These are phyloP conservation scores for Pistacia vera DNA, from an alignment of 345 rosid genomes.

Conservation along the genomic window DNA sequence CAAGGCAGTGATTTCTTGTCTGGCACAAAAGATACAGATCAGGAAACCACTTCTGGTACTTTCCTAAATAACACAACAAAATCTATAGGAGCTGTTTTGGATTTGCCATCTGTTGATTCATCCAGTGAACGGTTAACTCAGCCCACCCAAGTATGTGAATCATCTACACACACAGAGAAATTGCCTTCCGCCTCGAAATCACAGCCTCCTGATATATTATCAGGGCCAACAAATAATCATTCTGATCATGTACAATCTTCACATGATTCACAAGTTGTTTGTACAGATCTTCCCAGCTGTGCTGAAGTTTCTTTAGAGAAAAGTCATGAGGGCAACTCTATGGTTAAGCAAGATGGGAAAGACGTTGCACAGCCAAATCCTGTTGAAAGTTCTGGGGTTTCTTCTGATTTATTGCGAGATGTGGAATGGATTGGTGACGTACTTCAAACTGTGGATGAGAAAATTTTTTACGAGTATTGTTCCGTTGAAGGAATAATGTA, in stretches of 20 bases:
- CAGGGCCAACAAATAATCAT: conserved; percentile 19
- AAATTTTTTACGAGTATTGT: conserved; percentile 52
- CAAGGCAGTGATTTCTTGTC: conserved; percentile 24
- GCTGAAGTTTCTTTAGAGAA: conserved; percentile 30
- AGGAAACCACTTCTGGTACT: conserved; percentile 30
- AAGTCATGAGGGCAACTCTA: conserved; percentile 9
- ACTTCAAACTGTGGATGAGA: conserved; percentile 44
- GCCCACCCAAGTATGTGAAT: conserved; percentile 31
- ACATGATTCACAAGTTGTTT: conserved; percentile 20
- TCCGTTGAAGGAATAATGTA: conserved; percentile 50
- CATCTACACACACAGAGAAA: conserved; percentile 22
- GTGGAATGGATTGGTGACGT: conserved; percentile 50
- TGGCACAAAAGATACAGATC: conserved; percentile 27
- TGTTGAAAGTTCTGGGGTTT: conserved; percentile 30
- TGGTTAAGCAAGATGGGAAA: conserved; percentile 28
- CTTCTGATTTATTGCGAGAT: conserved; percentile 29
- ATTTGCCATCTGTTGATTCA: conserved; percentile 26
- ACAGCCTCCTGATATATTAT: conserved; percentile 22
- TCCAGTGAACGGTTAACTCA: conserved; percentile 30
- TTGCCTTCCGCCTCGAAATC: conserved; percentile 26
- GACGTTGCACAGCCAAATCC: conserved; percentile 25
- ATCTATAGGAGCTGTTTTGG: conserved; percentile 23
- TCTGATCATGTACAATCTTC: conserved; percentile 27
- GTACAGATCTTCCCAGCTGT: conserved; percentile 23
- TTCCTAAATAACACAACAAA: conserved; percentile 22